Evolutionary conservation across 805 yeast genomes (phyloP), one percentile per base, ranked within the genome.

Genomic region (Lipomyces chichibuensis): DNA sequence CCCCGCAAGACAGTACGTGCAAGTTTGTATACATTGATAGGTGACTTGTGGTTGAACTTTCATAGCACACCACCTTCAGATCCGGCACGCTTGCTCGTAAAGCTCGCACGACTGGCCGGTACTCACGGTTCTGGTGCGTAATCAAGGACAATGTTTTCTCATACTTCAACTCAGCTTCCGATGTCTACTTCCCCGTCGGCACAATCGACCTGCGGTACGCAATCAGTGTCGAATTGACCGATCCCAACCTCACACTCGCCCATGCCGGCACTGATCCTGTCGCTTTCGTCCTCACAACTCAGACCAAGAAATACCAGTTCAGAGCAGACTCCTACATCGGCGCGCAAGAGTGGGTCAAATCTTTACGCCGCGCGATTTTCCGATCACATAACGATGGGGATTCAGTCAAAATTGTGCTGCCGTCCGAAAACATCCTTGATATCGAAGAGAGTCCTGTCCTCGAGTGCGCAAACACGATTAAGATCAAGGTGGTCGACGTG

Each of bases 271-370:
- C 73, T 5, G 74, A 74, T 39, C 74, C 79, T 0, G 78, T 73
- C 46, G 85, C 88, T 84, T 85, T 93, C 73, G 81, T 83, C 56
- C 78, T 94, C 29, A 76, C 83, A 2, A 87, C 92, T 33, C 67
- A 63, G 52, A 69, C 65, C 25, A 83, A 37, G 84, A 85, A 69
- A 82, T 85, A 0, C 88, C 68, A 88, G 53, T 89, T 93, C 72
- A 83, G 84, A 69, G 90, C 96, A 1, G 97, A 93, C 74, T 87
- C 89, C 29, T 78, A 84, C 17, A 86, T 83, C 68, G 80, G 88
- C 6, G 98, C 98, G 0, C 83, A 90, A 66, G 84, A 88, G 20
- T 94, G 98, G 98, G 88, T 85, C 57, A 87, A 88, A 62, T 79
- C 84, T 9, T 77, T 94, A 56, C 90, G 89, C 70, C 91, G 90